Evolutionary conservation across 495 filamentous ascomycete genomes (phyloP).

Genomic region (Neurospora sp.): DNA sequence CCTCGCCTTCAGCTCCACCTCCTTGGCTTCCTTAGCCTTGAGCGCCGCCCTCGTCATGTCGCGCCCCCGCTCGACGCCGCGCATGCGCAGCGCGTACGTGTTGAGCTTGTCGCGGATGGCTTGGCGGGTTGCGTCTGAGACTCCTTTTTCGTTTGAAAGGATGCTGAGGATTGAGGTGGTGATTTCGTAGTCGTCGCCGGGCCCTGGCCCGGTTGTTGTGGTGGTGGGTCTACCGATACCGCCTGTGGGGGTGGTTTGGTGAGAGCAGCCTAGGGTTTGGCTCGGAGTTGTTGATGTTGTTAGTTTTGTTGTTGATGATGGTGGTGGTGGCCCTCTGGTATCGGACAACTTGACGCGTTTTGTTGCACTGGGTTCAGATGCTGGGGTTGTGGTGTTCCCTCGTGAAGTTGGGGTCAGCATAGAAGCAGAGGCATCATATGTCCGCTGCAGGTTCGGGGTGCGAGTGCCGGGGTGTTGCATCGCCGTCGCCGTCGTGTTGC

Average conservation of each 20-base stretch:
- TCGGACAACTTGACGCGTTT: constrained; percentile 4
- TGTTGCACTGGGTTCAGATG: background rate
- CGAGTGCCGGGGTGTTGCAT: background rate
- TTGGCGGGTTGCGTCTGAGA: constrained; percentile 30
- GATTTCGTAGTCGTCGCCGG: constrained; percentile 35
- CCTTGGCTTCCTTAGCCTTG: constrained; percentile 52
- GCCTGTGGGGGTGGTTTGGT: background rate
- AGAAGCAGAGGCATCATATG: background rate
- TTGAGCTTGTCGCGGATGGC: constrained; percentile 42
- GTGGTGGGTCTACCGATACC: background rate
- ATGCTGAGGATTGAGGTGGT: constrained; percentile 40
- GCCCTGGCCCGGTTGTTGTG: background rate
- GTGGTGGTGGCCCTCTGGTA: constrained; percentile 23
- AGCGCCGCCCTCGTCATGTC: constrained; percentile 52
- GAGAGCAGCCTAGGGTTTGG: background rate
- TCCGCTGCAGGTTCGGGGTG: background rate
- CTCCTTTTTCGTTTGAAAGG: constrained; percentile 35
- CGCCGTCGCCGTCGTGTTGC: background rate
- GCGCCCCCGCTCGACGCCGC: constrained; percentile 49
- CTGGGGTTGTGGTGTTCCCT: background rate
- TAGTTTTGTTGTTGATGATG: constrained; percentile 3
- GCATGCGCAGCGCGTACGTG: constrained; percentile 42
- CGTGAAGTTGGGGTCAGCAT: constrained; percentile 2
- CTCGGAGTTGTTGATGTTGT: background rate
- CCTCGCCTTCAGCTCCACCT: constrained; percentile 39